These are phyloP conservation scores for Sporobolomyces phaffii DNA, from an alignment of 768 basidiomycete species.

Conservation along the genomic window DNA sequence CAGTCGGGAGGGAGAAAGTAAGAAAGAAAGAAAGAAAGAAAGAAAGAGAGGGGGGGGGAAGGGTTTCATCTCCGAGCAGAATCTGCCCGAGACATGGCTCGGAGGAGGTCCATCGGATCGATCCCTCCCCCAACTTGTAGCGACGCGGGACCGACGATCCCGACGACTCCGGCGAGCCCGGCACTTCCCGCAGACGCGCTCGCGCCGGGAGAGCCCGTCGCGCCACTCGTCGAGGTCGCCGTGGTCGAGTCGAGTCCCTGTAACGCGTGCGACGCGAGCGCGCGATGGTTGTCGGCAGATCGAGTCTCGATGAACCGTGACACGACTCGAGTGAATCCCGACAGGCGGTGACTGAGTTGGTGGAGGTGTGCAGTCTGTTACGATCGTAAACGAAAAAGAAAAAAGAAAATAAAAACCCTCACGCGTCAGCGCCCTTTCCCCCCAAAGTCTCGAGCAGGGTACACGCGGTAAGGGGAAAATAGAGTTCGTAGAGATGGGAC, in stretches of 20 bases:
- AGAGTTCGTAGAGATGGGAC: neutral
- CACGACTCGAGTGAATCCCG: conserved; percentile 16
- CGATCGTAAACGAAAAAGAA: no score
- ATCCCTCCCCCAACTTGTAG: neutral
- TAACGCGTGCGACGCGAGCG: neutral
- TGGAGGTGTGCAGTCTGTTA: conserved; percentile 15
- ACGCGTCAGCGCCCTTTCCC: no score
- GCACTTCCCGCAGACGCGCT: neutral
- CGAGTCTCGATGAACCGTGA: conserved; percentile 7
- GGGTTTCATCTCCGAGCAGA: neutral
- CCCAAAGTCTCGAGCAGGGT: no score
- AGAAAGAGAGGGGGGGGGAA: neutral
- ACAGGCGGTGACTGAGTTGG: conserved; percentile 20
- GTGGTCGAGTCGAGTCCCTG: conserved; percentile 7
- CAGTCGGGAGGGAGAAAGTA: no score
- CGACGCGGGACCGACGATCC: neutral
- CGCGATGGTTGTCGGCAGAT: conserved; percentile 10
- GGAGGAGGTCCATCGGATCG: conserved; percentile 22
- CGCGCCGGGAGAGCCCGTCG: neutral
- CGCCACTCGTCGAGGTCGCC: neutral
- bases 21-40: neutral
- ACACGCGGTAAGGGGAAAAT: no score
- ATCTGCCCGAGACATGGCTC: conserved; percentile 24
- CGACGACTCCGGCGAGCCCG: neutral
- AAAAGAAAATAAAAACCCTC: no score